Evolutionary conservation across 768 basidiomycete genomes (phyloP).

Genomic region (Podaxis rugospora): DNA sequence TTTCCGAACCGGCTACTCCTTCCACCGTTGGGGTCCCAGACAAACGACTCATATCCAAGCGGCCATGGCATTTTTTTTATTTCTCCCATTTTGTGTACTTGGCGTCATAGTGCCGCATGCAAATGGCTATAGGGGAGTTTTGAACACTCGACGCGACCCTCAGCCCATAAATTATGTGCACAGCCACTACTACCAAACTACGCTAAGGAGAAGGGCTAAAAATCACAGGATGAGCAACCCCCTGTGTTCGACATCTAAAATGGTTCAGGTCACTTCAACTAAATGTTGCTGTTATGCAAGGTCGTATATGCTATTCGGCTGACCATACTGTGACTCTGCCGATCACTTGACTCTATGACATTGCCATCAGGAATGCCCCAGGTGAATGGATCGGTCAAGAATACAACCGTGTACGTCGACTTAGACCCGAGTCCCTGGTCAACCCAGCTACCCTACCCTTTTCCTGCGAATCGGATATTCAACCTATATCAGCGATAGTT

Average conservation of each 20-base stretch:
- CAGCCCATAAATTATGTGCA: background rate
- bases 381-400: background rate
- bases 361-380: background rate
- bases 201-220: background rate
- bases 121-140: background rate
- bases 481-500: background rate
- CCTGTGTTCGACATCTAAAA: background rate
- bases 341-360: background rate
- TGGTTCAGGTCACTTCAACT: background rate
- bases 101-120: background rate
- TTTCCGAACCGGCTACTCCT: conserved; percentile 2
- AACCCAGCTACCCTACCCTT: background rate
- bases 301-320: background rate
- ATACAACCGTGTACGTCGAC: conserved; percentile 1
- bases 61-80: background rate
- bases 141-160: background rate
- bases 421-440: background rate
- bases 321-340: background rate
- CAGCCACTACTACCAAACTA: background rate
- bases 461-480: background rate
- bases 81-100: background rate
- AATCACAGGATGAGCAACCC: background rate
- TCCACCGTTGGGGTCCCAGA: background rate
- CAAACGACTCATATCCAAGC: background rate
- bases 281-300: background rate